A percentile compares a stretch with the other conserved stretches of the same genome.
phyloP scores from a whole-genome alignment of 371 early-diverging fungal species.

The Parasitella parasitica region DNA sequence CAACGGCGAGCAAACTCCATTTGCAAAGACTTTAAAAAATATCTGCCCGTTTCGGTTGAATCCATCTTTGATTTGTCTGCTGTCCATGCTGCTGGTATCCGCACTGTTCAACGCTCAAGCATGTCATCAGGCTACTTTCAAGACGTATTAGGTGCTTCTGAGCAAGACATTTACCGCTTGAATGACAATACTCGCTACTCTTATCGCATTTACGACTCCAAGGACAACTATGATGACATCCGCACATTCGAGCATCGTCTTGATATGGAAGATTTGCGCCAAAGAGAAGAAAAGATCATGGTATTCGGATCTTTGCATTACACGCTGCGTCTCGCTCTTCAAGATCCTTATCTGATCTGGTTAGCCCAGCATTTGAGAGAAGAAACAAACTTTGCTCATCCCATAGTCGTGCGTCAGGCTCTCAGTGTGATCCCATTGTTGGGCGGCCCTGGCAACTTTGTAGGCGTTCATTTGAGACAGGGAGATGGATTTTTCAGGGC shows the following conservation, averaged over 20 bases:
- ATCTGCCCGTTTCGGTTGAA: constrained; percentile 38
- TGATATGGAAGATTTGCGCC: constrained; percentile 33
- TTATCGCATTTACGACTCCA: constrained; percentile 49
- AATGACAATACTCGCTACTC: constrained; percentile 38
- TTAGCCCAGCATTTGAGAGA: constrained; percentile 24
- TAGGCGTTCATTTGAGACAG: constrained; percentile 42
- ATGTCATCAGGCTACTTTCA: constrained; percentile 34
- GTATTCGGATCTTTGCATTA: constrained; percentile 49
- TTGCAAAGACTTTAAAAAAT: constrained; percentile 42
- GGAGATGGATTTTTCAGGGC: constrained; percentile 48
- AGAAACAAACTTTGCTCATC: constrained; percentile 36
- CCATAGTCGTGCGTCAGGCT: constrained; percentile 31
- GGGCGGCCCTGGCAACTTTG: constrained; percentile 44
- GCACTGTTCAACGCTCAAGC: constrained; percentile 25
- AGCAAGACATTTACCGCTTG: constrained; percentile 26
- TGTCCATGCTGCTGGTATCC: constrained; percentile 25
- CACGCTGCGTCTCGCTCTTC: constrained; percentile 30
- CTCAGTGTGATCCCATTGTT: constrained; percentile 26
- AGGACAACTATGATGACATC: constrained; percentile 14
- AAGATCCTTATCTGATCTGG: constrained; percentile 20
- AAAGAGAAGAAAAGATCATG: constrained; percentile 40
- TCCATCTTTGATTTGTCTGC: constrained; percentile 38
- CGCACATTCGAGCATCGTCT: constrained; percentile 28
- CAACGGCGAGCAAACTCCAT: neutral
- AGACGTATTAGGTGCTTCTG: constrained; percentile 3